Conservation (phyloP, 768 basidiomycete genomes). For the Tulasnella calospora region DNA sequence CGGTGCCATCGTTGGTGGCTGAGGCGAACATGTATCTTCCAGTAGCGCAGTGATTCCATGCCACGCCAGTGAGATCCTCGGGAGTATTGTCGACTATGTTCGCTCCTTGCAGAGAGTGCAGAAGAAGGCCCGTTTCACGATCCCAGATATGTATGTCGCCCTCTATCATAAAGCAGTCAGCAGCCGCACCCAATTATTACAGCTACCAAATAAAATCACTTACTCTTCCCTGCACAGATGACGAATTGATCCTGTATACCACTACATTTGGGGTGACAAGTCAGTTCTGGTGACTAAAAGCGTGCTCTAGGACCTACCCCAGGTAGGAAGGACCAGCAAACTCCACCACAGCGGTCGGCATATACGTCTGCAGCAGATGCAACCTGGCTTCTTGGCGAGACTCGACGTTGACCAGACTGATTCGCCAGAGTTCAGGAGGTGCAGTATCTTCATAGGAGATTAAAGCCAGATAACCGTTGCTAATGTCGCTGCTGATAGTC, state of each 20-base stretch:
- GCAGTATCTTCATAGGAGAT: constrained; percentile 74
- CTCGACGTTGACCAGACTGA: constrained; percentile 46
- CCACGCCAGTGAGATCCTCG: constrained; percentile 68
- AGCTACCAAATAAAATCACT: neutral
- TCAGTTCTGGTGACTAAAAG: neutral
- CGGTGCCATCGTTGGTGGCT: constrained; percentile 69
- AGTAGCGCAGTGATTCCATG: constrained; percentile 66
- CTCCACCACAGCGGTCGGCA: constrained; percentile 61
- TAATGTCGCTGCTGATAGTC: constrained; percentile 45
- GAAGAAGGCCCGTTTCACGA: constrained; percentile 60
- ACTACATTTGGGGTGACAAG: neutral
- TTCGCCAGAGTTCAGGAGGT: constrained; percentile 72
- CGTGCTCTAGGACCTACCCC: constrained; percentile 37
- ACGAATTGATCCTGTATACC: constrained; percentile 75
- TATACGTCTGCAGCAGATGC: constrained; percentile 61
- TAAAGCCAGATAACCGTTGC: constrained; percentile 51
- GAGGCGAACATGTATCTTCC: constrained; percentile 57
- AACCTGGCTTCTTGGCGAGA: constrained; percentile 30
- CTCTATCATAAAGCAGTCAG: constrained; percentile 35
- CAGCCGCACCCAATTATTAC: neutral
- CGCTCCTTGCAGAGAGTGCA: constrained; percentile 57
- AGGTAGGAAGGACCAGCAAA: constrained; percentile 81
- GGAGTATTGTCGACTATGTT: constrained; percentile 45
- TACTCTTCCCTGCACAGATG: constrained; percentile 65
- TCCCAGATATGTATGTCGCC: constrained; percentile 87